Conservation (phyloP, 2,329 filamentous ascomycete species). For the Trichoderma sp. region DNA sequence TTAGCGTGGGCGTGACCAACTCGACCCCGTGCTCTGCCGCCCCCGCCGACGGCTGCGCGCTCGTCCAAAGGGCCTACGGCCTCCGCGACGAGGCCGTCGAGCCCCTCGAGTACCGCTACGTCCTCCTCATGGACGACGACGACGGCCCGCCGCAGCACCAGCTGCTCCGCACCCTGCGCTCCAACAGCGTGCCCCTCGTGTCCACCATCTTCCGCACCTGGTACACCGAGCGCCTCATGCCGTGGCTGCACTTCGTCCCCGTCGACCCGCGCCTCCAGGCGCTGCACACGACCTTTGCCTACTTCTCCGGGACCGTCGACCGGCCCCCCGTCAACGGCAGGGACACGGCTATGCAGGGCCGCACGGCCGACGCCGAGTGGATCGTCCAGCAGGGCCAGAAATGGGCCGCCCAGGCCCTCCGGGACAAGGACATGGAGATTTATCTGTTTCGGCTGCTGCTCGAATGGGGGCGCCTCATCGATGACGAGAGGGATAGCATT, state of each 20-base stretch:
- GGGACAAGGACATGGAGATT: conserved; percentile 75
- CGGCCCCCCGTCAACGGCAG: conserved; percentile 48
- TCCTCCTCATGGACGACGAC: conserved; percentile 73
- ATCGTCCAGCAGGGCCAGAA: conserved; percentile 67
- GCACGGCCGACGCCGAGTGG: conserved; percentile 58
- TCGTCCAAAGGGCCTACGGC: conserved; percentile 40
- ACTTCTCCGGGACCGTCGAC: conserved; percentile 65
- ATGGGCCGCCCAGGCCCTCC: conserved; percentile 65
- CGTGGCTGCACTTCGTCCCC: conserved; percentile 82
- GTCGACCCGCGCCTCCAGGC: conserved; percentile 73
- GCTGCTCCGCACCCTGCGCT: conserved; percentile 66
- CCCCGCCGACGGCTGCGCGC: conserved; percentile 39
- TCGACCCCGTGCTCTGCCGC: conserved; percentile 59
- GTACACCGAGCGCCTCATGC: conserved; percentile 72
- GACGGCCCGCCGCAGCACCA: conserved; percentile 60
- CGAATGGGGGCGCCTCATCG: conserved; percentile 73
- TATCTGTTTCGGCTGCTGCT: conserved; percentile 77
- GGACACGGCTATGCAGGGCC: conserved; percentile 51
- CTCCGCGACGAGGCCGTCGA: conserved; percentile 45
- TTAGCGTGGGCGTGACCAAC: conserved; percentile 63
- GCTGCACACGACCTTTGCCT: conserved; percentile 72
- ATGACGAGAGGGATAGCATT: conserved; percentile 59
- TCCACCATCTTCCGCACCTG: conserved; percentile 75
- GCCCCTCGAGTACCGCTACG: conserved; percentile 67
- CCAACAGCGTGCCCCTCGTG: conserved; percentile 68